Evolutionary conservation across 192 early-diverging fungal genomes (phyloP), one percentile per base, ranked within the genome.

Genomic region (Coemansia asiatica): DNA sequence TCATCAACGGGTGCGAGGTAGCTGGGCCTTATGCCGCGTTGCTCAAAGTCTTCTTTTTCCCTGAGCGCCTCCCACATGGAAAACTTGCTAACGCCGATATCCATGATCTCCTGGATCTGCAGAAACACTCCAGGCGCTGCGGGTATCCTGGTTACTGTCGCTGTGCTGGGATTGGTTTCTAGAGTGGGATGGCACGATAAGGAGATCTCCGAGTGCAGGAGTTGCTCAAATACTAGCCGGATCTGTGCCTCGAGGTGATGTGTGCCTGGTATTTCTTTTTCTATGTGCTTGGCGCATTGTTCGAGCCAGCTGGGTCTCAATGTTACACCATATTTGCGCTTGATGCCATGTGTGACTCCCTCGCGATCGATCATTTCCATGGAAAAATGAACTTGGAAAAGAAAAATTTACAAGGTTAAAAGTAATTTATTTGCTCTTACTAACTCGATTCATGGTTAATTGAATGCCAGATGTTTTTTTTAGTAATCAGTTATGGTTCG

Each of bases 31-130:
- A 79, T 71, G 29, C 76, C 76, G 26, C 76, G 68, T 65, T 71
- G 71, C 55, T 74, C 71, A 67, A 66, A 81, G 60, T 75, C 79
- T 38, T 81, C 79, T 35, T 69, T 75, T 49, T 75, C 79, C 33
- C 63, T 65, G 56, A 72, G 59, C 21, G 73, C 79, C 70, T 81
- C 73, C 73, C 73, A 75, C 73, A 81, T 69, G 8, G 69, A 61
- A 55, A 71, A 68, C 60, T 72, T 75, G 66, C 79, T 81, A 7
- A 75, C 59, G 6, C 79, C 79, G 7, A 81, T 63, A 16, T 81
- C 79, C 60, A 70, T 66, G 10, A 81, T 67, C 19, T 75, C 71
- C 33, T 81, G 79, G 13, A 81, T 60, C 57, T 81, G 79, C 49
- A 81, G 36, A 26, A 81, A 33, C 12, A 51, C 66, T n/a, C 68